Base-by-base conservation (phyloP, 2,329 filamentous ascomycete genomes). In the Apiospora saccharicola region DNA sequence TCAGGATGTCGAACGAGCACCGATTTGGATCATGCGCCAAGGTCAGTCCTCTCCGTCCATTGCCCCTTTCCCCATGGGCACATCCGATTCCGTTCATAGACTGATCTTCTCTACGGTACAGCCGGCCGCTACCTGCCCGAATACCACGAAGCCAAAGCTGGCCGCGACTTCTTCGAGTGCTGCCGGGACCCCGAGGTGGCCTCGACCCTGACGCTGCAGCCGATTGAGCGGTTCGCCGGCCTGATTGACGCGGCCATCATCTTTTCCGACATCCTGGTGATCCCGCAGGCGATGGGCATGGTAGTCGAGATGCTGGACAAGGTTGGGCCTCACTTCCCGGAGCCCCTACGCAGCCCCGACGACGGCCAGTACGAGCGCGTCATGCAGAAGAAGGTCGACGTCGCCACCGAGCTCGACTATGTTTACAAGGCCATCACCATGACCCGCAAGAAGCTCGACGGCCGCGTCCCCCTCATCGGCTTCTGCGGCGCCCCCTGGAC, bases 21-120 rank as follows among this genome's bases (percentile, higher is more conserved):
- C 96, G 72, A 94, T 97, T 87, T 99, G 96, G 96, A 95, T 99
- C 82, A 99, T 99, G 96, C 93, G 96, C 84, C 96, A 99, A 91
- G 95, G 95, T 96, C 87, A 82, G 83, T 77, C 61, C 51, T 26
- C 24, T 22, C 16, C 22, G 3, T 24, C 16, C 26, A 30, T 30
- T 30, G 26, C 2, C 26, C 26, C 26, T 30, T 30, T 30, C 10
- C 37, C 10, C 22, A 16, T 4, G 51, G 10, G 71, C 41, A 30
- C 4, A 30, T 30, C 37, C 68, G 37, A 6, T 47, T 14, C 8
- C n/a, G 53, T 71, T 69, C 13, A 70, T 49, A n/a, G 41, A 41
- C 67, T 70, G 64, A 67, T 69, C 22, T 30, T 68, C 34, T 34
- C 19, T 43, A 57, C 24, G 68, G 13, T 41, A 71, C 76, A 98